These are phyloP conservation scores for Irpex rosettiformis DNA, from an alignment of 1,284 basidiomycete species.

Conservation along the genomic window DNA sequence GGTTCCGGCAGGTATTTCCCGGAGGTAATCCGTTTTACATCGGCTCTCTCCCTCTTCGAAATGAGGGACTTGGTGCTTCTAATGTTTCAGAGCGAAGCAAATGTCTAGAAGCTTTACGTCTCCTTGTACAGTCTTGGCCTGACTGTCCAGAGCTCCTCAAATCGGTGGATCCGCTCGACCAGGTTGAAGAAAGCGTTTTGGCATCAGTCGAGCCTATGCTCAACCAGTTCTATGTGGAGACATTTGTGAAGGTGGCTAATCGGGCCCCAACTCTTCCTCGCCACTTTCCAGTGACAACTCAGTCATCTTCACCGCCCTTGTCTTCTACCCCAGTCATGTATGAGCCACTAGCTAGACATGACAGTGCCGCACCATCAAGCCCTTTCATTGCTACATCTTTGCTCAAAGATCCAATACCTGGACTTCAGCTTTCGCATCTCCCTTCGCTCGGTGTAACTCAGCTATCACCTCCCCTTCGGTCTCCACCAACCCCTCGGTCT, in stretches of 20 bases:
- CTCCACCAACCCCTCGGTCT: no score
- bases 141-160: not conserved
- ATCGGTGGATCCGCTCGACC: not conserved
- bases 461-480: no score
- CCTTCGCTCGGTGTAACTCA: no score
- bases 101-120: not conserved
- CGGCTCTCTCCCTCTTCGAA: not conserved
- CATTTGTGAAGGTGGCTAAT: not conserved
- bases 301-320: not conserved
- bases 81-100: not conserved
- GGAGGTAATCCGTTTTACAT: not conserved
- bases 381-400: no score
- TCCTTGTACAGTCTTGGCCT: not conserved
- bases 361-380: no score
- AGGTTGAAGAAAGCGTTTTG: not conserved
- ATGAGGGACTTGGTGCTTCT: not conserved
- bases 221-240: not conserved
- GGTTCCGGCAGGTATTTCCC: not conserved
- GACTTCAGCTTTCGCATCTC: no score
- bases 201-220: not conserved
- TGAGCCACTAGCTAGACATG: no score
- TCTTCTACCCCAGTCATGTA: no score
- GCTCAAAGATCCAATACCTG: no score
- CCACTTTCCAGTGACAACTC: no score
- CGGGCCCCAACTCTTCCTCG: not conserved